These are phyloP conservation scores for Yamadazyma endophytica DNA, from an alignment of 805 yeast species.

Conservation along the genomic window DNA sequence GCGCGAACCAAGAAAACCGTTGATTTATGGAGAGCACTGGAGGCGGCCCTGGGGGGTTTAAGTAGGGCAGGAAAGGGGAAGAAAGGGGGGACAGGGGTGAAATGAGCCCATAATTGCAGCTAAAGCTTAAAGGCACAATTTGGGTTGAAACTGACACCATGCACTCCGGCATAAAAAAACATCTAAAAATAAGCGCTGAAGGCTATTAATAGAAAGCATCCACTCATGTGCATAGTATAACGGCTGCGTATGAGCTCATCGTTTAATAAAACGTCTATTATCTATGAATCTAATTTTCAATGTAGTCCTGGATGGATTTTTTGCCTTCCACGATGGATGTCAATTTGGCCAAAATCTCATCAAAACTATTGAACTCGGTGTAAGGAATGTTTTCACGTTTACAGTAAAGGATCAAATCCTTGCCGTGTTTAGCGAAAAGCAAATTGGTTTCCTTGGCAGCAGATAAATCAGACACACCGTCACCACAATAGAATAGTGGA, in stretches of 20 bases:
- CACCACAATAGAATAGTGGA: conserved; percentile 87
- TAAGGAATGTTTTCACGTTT: conserved; percentile 75
- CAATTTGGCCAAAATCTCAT: conserved; percentile 66
- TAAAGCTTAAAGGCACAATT: too few relatives aligned
- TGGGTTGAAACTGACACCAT: too few relatives aligned
- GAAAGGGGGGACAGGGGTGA: too few relatives aligned
- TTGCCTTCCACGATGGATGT: conserved; percentile 43
- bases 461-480: conserved; percentile 91
- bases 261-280: too few relatives aligned
- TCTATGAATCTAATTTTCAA: conserved; percentile 16
- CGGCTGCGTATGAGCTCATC: neutral
- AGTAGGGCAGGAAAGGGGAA: too few relatives aligned
- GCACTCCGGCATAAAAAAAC: too few relatives aligned
- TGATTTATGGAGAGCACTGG: too few relatives aligned
- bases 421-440: conserved; percentile 88
- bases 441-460: conserved; percentile 96
- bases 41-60: too few relatives aligned
- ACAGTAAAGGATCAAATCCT: conserved; percentile 85
- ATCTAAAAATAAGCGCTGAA: neutral
- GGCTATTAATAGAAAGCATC: neutral
- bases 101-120: too few relatives aligned
- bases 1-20: too few relatives aligned
- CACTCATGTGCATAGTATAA: neutral
- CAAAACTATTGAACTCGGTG: conserved; percentile 73
- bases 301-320: conserved; percentile 17